phyloP scores from a whole-genome alignment of 305 asterid species.

The Solanum hybrid region DNA sequence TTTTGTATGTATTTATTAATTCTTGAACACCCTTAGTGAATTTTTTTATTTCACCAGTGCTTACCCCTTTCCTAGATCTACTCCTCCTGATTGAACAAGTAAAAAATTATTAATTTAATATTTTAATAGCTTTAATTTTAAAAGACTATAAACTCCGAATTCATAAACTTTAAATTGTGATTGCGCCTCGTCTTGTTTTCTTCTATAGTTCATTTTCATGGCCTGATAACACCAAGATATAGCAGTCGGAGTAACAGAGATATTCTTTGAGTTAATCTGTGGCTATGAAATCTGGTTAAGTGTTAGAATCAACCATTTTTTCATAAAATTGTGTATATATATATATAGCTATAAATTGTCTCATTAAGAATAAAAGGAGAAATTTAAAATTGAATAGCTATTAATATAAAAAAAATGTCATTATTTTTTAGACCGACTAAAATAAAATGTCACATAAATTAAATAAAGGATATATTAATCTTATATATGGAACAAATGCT shows the following conservation, averaged over 20 bases:
- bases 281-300: background rate
- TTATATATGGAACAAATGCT: background rate
- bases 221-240: background rate
- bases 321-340: background rate
- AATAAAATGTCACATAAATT: background rate
- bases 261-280: background rate
- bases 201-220: background rate
- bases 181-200: rapidly evolving
- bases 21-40: rapidly evolving
- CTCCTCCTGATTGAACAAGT: background rate
- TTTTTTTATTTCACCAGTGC: too few species aligned
- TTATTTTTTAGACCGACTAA: background rate
- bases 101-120: background rate
- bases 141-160: background rate
- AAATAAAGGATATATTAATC: background rate
- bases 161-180: background rate
- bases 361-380: background rate
- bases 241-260: background rate
- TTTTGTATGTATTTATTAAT: background rate
- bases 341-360: background rate
- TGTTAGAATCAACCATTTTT: background rate
- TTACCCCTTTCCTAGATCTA: background rate
- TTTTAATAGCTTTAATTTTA: background rate
- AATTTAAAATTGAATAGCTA: background rate
- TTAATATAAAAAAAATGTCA: background rate